Percentiles rank a stretch among this genome's conserved stretches.
phyloP scores from a whole-genome alignment of 257 asterid genomes.

The Ballota nigra region DNA sequence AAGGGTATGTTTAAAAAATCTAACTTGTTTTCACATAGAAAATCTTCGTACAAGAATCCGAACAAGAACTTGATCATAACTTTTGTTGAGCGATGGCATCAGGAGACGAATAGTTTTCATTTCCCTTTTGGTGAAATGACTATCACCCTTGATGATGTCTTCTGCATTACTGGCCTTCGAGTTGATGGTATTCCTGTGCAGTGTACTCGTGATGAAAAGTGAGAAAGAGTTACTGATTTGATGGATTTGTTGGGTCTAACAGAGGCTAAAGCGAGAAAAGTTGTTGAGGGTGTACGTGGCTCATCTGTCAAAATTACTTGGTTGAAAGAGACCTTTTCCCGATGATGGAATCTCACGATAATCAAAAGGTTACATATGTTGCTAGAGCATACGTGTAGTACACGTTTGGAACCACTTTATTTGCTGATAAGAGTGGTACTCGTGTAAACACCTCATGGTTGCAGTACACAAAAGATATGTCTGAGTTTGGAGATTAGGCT shows the following conservation, averaged over 20 bases:
- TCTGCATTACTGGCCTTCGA: background rate
- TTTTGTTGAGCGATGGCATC: background rate
- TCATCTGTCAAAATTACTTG: background rate
- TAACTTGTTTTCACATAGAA: too few species aligned
- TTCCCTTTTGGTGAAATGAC: background rate
- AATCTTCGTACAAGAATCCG: background rate
- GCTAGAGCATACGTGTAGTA: background rate
- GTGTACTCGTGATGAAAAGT: background rate
- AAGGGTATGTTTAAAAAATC: too few species aligned
- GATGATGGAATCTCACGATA: too few species aligned
- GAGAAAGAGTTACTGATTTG: rapidly evolving
- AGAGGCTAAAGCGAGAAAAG: background rate
- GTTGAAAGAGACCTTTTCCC: background rate
- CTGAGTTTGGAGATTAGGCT: background rate
- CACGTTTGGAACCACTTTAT: background rate
- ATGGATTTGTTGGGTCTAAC: background rate
- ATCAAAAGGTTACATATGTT: background rate
- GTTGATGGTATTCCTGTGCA: background rate
- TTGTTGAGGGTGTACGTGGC: background rate
- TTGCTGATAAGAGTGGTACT: background rate
- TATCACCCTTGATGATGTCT: background rate
- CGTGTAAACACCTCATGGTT: background rate
- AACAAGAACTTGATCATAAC: too few species aligned
- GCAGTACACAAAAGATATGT: background rate
- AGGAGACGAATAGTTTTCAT: background rate